Conservation (phyloP, 169 alveolate species). For the Sarcocystis neurona region DNA sequence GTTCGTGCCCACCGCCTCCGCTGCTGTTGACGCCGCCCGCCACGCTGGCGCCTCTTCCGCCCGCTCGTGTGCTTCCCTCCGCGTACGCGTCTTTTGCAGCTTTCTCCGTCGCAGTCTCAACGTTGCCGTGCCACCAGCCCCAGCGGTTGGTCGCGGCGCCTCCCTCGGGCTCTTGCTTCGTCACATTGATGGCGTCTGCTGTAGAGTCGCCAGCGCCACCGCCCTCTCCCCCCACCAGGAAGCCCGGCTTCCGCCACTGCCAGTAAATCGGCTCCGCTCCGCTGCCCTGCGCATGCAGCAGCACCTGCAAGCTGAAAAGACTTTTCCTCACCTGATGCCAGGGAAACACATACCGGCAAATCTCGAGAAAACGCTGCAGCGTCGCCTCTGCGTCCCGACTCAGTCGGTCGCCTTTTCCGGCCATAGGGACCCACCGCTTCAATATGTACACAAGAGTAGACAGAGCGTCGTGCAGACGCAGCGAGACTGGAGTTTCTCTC, state of each 20-base stretch:
- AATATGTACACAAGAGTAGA: neutral
- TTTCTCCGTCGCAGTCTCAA: neutral
- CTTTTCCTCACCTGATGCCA: neutral
- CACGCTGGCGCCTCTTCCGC: no score
- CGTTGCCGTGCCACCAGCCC: no score
- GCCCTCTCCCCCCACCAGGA: neutral
- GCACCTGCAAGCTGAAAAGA: neutral
- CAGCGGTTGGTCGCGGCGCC: neutral
- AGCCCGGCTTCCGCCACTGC: neutral
- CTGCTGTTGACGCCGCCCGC: no score
- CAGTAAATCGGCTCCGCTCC: neutral
- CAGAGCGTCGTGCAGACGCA: slow-evolving; percentile 16
- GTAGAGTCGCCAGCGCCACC: neutral
- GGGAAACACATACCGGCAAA: neutral
- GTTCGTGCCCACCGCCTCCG: no score
- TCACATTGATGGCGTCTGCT: neutral
- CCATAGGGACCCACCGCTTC: neutral
- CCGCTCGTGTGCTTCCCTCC: no score
- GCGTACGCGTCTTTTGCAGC: neutral
- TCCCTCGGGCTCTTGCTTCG: neutral
- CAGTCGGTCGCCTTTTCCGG: neutral
- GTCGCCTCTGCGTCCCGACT: neutral
- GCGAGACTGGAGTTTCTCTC: no score
- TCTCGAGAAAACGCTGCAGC: neutral
- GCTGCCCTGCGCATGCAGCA: neutral